These are phyloP conservation scores for Pseudozyma pruni DNA, from an alignment of 1,284 basidiomycete species.

Conservation along the genomic window DNA sequence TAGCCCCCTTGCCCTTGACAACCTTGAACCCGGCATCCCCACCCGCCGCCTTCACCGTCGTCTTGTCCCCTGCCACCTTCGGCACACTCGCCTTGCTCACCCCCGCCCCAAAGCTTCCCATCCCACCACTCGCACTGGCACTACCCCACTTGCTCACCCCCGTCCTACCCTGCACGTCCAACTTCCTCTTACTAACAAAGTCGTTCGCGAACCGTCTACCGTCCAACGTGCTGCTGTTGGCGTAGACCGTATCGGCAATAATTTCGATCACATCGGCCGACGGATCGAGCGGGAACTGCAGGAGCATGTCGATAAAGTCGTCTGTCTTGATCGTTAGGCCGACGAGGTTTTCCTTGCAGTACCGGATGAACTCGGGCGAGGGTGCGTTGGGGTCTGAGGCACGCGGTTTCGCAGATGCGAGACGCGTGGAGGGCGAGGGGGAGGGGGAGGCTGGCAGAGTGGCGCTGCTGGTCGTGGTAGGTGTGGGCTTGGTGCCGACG, in stretches of 20 bases:
- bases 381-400: constrained; percentile 75
- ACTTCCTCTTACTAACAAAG: constrained; percentile 85
- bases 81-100: neutral
- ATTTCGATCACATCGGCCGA: constrained; percentile 66
- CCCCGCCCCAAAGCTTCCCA: constrained; percentile 14
- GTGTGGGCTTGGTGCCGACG: constrained; percentile 20
- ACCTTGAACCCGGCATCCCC: constrained; percentile 48
- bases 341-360: constrained; percentile 87
- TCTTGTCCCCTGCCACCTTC: too few species aligned
- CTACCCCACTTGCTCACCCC: constrained; percentile 24
- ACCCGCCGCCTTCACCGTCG: neutral
- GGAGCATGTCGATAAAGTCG: constrained; percentile 68
- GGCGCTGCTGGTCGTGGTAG: too few species aligned
- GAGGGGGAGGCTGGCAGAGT: constrained; percentile 54
- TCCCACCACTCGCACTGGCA: neutral
- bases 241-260: constrained; percentile 75
- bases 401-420: constrained; percentile 21
- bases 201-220: constrained; percentile 92
- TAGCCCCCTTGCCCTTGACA: constrained; percentile 55
- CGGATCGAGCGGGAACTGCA: constrained; percentile 68
- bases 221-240: constrained; percentile 91
- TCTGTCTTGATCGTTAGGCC: constrained; percentile 75
- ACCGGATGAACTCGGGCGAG: constrained; percentile 87
- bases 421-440: constrained; percentile 45
- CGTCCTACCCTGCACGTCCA: constrained; percentile 55